A percentile compares a stretch with the other conserved stretches of the same genome.
Evolutionary conservation across 2,329 filamentous ascomycete species (phyloP).

Genomic region (Fusarium subglutinans): DNA sequence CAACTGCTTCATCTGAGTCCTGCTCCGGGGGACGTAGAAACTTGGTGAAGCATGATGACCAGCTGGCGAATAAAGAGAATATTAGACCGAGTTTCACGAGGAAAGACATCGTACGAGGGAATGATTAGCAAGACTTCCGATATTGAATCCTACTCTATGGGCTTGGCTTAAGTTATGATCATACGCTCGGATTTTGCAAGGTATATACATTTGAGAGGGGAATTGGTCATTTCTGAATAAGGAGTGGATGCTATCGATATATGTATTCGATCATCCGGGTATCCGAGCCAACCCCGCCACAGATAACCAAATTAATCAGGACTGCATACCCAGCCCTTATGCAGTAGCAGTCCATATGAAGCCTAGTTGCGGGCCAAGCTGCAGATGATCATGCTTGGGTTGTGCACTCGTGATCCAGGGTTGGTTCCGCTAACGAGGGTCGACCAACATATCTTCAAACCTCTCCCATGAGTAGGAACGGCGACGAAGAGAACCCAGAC

Average conservation of each 20-base stretch:
- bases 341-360: background rate
- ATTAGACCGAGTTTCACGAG: background rate
- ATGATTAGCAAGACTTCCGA: background rate
- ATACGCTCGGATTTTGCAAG: background rate
- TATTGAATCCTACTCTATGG: background rate
- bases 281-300: background rate
- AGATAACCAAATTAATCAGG: background rate
- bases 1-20: background rate
- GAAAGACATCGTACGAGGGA: background rate
- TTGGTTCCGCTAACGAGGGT: background rate
- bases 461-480: rapidly evolving
- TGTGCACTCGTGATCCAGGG: background rate
- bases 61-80: background rate
- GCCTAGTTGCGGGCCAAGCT: background rate
- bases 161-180: background rate
- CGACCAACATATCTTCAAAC: background rate
- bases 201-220: background rate
- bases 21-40: background rate
- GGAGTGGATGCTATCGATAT: background rate
- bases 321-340: background rate
- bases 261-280: background rate
- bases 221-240: background rate
- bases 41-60: background rate
- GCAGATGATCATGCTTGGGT: background rate
- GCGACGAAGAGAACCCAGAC: background rate